Evolutionary conservation across 495 filamentous ascomycete genomes (phyloP), one percentile per base, ranked within the genome.

Genomic region (Aspergillus steynii): DNA sequence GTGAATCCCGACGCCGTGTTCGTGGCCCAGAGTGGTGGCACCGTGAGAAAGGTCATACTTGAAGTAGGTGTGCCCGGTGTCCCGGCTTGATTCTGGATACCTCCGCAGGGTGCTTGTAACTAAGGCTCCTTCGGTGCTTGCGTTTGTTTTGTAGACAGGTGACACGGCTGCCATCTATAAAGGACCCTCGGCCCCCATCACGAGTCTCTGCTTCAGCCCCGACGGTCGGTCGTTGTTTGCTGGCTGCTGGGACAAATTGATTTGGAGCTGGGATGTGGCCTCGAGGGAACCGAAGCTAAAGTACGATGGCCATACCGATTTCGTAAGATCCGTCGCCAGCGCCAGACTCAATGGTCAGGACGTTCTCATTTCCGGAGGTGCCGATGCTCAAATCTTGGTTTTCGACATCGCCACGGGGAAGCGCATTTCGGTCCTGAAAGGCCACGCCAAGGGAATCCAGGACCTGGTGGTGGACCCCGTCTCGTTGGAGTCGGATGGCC

Each of bases 231-330:
- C 82, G 1, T 63, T 98, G 52, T 97, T 92, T 72, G 91, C 90
- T 29, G 93, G 92, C 28, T 91, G 88, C 62, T 99, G 95, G 95
- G 93, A 99, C 78, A 96, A 96, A 73, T 79, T 82, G 27, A 83
- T 98, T 48, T 96, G 88, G 86, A 89, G 90, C 34, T 96, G 90
- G 90, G 81, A 89, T 63, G 77, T 86, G 42, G 65, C 76, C 25
- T 86, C 85, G 2, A 77, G 79, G 28, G 66, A 79, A 12, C 80
- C 75, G 0, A 76, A 74, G 10, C 78, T 74, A 50, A 85, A 80
- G 55, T 95, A 90, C 70, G 81, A 79, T 47, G 95, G 92, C 10
- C 95, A 99, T 69, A 80, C 85, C 0, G 95, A 99, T 69, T 99
- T 99, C 68, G 90, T 99, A 56, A 96, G 94, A 72, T 80, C 88